A percentile compares a stretch with the other conserved stretches of the same genome.
These are phyloP conservation scores for Lichtheimia ramosa DNA, from an alignment of 371 early-diverging fungal genomes.

Conservation along the genomic window DNA sequence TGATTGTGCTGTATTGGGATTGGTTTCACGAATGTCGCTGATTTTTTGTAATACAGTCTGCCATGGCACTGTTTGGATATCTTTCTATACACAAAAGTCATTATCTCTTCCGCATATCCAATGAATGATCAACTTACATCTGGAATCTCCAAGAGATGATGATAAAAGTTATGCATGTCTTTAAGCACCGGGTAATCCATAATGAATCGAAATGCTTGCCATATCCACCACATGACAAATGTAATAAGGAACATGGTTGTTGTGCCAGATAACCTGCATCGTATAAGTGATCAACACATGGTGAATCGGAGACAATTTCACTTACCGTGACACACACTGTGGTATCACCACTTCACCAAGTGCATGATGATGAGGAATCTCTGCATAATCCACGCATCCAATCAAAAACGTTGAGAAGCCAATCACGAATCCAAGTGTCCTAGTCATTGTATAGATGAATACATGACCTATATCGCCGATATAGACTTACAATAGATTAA, in stretches of 20 bases:
- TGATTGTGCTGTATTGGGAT: conserved; percentile 58
- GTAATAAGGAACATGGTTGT: conserved; percentile 51
- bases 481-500: conserved; percentile 70
- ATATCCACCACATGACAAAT: conserved; percentile 74
- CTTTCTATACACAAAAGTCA: conserved; percentile 40
- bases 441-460: conserved; percentile 19
- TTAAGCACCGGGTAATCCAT: conserved; percentile 71
- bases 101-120: too few species aligned
- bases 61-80: conserved; percentile 82
- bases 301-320: background rate
- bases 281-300: background rate
- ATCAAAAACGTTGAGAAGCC: conserved; percentile 83
- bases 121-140: too few species aligned
- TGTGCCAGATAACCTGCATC: conserved; percentile 41
- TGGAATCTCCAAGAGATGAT: conserved; percentile 76
- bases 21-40: conserved; percentile 69
- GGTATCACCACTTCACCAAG: conserved; percentile 78
- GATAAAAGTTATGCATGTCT: conserved; percentile 87
- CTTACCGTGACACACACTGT: conserved; percentile 63
- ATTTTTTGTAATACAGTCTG: conserved; percentile 72
- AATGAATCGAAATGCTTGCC: conserved; percentile 67
- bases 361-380: conserved; percentile 63
- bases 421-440: conserved; percentile 85
- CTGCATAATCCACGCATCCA: conserved; percentile 86
- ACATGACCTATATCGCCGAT: background rate